phyloP scores from a whole-genome alignment of 2,329 filamentous ascomycete species.

The Alternaria longipes region DNA sequence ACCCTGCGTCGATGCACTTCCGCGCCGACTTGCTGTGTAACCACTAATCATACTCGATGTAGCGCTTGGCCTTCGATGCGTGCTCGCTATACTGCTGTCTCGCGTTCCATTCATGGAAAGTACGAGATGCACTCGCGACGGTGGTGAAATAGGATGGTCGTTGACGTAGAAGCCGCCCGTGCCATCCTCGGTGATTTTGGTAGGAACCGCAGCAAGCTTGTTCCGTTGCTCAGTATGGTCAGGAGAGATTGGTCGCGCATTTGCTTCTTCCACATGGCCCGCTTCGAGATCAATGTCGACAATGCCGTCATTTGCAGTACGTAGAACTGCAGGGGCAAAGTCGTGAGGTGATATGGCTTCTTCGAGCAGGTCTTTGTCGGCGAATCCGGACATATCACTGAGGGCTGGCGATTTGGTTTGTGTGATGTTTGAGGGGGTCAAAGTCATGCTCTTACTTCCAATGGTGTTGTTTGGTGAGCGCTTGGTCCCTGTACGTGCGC shows the following conservation, averaged over 20 bases:
- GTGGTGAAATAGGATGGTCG: conserved; percentile 22
- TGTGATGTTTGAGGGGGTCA: conserved; percentile 19
- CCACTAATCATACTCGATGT: conserved; percentile 14
- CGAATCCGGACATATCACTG: conserved; percentile 21
- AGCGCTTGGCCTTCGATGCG: conserved; percentile 15
- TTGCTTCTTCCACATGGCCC: neutral
- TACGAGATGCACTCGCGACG: conserved; percentile 19
- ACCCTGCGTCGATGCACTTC: conserved; percentile 7
- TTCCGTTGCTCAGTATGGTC: conserved; percentile 4
- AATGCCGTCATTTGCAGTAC: conserved; percentile 1
- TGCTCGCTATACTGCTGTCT: conserved; percentile 21
- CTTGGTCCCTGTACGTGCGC: conserved; percentile 14
- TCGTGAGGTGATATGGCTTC: conserved; percentile 25
- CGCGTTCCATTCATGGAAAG: conserved; percentile 18
- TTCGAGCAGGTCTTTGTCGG: conserved; percentile 18
- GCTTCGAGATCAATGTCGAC: conserved; percentile 24
- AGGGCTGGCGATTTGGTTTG: conserved; percentile 5
- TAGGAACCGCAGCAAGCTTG: conserved; percentile 1
- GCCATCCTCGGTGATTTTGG: conserved; percentile 21
- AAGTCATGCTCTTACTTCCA: conserved; percentile 24
- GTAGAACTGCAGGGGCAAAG: conserved; percentile 21
- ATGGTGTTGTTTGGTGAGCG: conserved; percentile 14
- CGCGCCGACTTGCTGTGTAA: neutral
- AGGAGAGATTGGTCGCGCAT: conserved; percentile 14
- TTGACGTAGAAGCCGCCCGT: conserved; percentile 29